These are phyloP conservation scores for Colletotrichum tropicale DNA, from an alignment of 2,329 filamentous ascomycete species.

Conservation along the genomic window DNA sequence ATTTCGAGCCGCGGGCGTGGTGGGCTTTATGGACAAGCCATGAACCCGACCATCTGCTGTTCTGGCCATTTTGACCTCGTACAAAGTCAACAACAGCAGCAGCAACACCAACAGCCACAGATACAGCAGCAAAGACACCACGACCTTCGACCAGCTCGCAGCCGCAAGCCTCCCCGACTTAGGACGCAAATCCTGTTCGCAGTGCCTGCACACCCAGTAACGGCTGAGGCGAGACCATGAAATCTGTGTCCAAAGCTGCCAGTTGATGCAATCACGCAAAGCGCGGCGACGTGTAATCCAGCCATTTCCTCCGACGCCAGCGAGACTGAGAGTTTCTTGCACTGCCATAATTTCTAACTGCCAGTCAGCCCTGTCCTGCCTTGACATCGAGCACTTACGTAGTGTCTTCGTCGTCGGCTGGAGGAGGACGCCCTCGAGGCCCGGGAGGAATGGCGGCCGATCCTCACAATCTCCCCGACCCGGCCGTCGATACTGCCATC, in stretches of 20 bases:
- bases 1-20: neutral
- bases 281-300: neutral
- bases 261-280: conserved; percentile 1
- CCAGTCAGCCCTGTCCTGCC: neutral
- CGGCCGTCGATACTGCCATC: conserved; percentile 47
- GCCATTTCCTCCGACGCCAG: neutral
- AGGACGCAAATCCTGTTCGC: neutral
- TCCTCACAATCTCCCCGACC: conserved; percentile 30
- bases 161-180: neutral
- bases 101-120: neutral
- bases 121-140: neutral
- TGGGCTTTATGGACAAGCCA: conserved; percentile 2
- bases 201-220: neutral
- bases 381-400: neutral
- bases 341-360: neutral
- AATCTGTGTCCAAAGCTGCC: neutral
- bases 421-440: conserved; percentile 18
- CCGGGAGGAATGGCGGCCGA: conserved; percentile 25
- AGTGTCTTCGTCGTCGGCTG: conserved; percentile 11
- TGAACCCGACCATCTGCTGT: neutral
- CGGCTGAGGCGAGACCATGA: neutral
- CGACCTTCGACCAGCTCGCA: neutral
- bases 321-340: neutral
- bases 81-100: neutral
- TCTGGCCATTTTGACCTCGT: conserved; percentile 28